Evolutionary conservation across 1,284 basidiomycete genomes (phyloP).

Genomic region (Malassezia pachydermatis): DNA sequence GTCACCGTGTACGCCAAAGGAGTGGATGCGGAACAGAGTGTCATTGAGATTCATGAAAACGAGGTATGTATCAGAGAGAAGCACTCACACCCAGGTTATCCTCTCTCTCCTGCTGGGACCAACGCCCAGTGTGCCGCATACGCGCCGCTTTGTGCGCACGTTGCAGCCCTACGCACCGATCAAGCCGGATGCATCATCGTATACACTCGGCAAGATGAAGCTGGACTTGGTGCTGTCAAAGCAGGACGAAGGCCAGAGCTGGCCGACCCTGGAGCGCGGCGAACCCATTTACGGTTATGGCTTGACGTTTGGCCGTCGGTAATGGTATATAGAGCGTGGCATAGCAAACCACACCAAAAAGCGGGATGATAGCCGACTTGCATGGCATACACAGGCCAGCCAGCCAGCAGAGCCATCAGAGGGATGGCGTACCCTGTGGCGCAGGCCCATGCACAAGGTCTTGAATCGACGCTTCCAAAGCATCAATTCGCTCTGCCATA

Average conservation of each 20-base stretch:
- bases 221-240: constrained; percentile 43
- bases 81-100: constrained; percentile 13
- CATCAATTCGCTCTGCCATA: constrained; percentile 43
- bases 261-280: constrained; percentile 40
- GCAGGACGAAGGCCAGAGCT: constrained; percentile 31
- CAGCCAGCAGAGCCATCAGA: too few species aligned
- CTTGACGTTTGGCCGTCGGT: constrained; percentile 40
- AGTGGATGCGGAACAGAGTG: constrained; percentile 26
- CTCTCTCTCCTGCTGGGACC: constrained; percentile 33
- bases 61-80: constrained; percentile 12
- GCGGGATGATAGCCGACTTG: too few species aligned
- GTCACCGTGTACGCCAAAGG: constrained; percentile 43
- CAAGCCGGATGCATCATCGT: constrained; percentile 26
- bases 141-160: constrained; percentile 27
- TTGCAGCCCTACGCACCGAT: constrained; percentile 32
- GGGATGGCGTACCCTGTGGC: too few species aligned
- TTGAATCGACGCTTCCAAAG: constrained; percentile 37
- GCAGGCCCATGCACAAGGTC: constrained; percentile 16
- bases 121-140: constrained; percentile 18
- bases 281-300: constrained; percentile 37
- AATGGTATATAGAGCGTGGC: constrained; percentile 6
- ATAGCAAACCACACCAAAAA: too few species aligned
- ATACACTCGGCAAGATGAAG: constrained; percentile 40
- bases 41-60: constrained; percentile 28
- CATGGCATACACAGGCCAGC: too few species aligned